These are phyloP conservation scores for Salix brachista DNA, from an alignment of 345 rosid genomes.

Conservation along the genomic window DNA sequence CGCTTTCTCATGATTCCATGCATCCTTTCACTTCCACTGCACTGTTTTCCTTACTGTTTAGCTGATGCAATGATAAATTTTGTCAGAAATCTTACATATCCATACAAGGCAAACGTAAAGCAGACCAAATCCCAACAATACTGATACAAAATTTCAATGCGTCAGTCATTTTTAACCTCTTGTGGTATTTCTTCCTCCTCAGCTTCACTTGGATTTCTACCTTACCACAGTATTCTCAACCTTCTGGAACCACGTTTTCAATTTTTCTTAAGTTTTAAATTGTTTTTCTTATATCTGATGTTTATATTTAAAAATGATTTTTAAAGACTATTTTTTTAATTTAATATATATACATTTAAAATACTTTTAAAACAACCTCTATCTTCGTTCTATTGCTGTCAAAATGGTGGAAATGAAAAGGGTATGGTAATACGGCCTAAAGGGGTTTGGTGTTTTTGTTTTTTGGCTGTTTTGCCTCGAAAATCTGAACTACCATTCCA, in stretches of 20 bases:
- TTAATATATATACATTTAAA: no score
- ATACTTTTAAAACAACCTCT: no score
- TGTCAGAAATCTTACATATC: background rate
- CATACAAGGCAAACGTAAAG: background rate
- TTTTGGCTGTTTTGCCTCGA: background rate
- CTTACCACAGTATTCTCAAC: background rate
- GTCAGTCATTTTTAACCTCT: constrained; percentile 11
- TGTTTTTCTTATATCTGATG: no score
- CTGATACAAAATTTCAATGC: background rate
- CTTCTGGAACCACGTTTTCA: background rate
- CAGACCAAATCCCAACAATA: background rate
- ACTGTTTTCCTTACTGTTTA: background rate
- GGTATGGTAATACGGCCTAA: background rate
- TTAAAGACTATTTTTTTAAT: no score
- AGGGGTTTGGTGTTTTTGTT: background rate
- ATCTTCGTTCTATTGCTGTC: background rate
- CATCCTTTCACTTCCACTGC: background rate
- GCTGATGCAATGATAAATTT: background rate
- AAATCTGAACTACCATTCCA: constrained; percentile 1
- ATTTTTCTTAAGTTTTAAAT: no score
- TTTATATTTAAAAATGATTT: no score
- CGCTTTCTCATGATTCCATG: background rate
- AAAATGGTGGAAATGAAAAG: background rate
- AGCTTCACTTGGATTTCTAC: background rate
- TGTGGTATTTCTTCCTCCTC: background rate